Percentiles rank a stretch among this genome's conserved stretches.
These are phyloP conservation scores for Wickerhamiella hasegawae DNA, from an alignment of 805 yeast species.

Conservation along the genomic window DNA sequence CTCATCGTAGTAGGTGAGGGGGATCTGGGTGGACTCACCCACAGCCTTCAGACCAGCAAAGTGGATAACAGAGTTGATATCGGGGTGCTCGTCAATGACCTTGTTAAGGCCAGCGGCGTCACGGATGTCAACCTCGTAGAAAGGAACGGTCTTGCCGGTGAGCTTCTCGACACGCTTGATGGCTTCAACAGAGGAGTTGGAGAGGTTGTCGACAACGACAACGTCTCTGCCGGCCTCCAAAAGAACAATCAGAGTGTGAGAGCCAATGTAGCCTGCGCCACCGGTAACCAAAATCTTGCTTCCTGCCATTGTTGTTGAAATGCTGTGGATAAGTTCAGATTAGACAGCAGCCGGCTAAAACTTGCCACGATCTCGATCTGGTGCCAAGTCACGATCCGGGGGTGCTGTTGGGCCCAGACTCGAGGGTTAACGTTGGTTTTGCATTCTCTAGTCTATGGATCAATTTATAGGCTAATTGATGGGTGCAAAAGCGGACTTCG, in stretches of 20 bases:
- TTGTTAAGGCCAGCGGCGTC: slow-evolving; percentile 32
- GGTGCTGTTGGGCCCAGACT: too few species aligned
- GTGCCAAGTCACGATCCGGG: too few species aligned
- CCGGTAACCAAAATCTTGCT: slow-evolving; percentile 49
- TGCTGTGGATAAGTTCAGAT: not conserved
- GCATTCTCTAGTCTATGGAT: too few species aligned
- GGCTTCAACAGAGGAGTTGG: slow-evolving; percentile 52
- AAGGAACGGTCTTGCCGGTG: slow-evolving; percentile 32
- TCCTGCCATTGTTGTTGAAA: not conserved
- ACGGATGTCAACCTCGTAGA: slow-evolving; percentile 40
- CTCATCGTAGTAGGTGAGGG: slow-evolving; percentile 51
- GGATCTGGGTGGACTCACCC: slow-evolving; percentile 56
- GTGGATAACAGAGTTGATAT: slow-evolving; percentile 48
- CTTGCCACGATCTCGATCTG: too few species aligned
- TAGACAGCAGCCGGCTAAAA: too few species aligned
- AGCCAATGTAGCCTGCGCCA: slow-evolving; percentile 78
- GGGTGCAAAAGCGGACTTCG: too few species aligned
- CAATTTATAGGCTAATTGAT: too few species aligned
- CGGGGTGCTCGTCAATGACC: slow-evolving; percentile 32
- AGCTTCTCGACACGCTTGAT: slow-evolving; percentile 44
- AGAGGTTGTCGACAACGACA: slow-evolving; percentile 55
- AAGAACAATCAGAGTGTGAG: slow-evolving; percentile 56
- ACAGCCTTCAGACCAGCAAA: slow-evolving; percentile 78
- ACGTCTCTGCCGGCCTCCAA: slow-evolving; percentile 48
- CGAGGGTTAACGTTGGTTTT: too few species aligned